phyloP scores from a whole-genome alignment of 305 asterid species.

The Andrographis paniculata region DNA sequence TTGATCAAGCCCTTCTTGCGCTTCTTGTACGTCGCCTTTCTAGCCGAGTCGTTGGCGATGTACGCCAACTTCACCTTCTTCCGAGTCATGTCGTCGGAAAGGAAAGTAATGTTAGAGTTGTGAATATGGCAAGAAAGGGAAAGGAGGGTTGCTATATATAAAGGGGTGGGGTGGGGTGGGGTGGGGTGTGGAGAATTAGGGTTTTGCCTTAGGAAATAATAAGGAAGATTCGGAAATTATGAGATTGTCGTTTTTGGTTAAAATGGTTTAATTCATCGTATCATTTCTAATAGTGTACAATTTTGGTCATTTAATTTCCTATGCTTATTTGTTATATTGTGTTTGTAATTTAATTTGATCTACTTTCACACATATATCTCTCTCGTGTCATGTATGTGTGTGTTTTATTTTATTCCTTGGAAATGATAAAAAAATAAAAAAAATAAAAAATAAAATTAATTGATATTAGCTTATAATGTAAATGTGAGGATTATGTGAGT shows the following conservation, averaged over 20 bases:
- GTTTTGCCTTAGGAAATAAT: not conserved
- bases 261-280: conserved; percentile 18
- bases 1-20: conserved; percentile 79
- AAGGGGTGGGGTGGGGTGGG: not conserved
- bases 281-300: conserved; percentile 10
- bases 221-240: conserved; percentile 30
- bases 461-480: no score
- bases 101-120: not conserved
- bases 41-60: conserved; percentile 62
- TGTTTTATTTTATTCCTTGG: no score
- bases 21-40: conserved; percentile 80
- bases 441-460: no score
- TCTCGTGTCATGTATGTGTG: no score
- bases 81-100: conserved; percentile 43
- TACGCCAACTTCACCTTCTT: conserved; percentile 77
- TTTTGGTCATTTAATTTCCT: not conserved
- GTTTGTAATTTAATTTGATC: no score
- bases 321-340: not conserved
- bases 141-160: not conserved
- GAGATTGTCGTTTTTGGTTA: conserved; percentile 19
- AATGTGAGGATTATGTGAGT: no score
- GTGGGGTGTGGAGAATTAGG: not conserved
- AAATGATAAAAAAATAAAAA: no score
- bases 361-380: no score
- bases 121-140: not conserved